A percentile compares a stretch with the other conserved stretches of the same genome.
phyloP scores from a whole-genome alignment of 345 rosid species.

The Pseudoturritis turrita region DNA sequence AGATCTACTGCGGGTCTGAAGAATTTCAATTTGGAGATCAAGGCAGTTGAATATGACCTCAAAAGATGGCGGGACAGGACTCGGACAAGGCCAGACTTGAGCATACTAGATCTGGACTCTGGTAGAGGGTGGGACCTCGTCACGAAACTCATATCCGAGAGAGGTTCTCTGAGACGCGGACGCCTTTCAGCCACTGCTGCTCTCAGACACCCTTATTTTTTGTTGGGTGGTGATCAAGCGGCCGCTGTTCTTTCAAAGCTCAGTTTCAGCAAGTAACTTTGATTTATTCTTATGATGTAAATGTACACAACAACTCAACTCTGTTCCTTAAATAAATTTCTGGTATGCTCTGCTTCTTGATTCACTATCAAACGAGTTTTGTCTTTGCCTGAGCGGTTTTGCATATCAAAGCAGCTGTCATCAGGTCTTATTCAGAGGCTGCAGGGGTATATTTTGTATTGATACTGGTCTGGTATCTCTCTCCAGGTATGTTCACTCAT shows the following conservation, averaged over 20 bases:
- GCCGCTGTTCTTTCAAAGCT: slow-evolving; percentile 82
- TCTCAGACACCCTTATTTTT: slow-evolving; percentile 88
- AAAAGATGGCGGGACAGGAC: slow-evolving; percentile 70
- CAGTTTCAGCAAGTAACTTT: slow-evolving; percentile 52
- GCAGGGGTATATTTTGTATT: slow-evolving; percentile 4
- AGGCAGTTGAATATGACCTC: slow-evolving; percentile 52
- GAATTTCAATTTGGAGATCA: slow-evolving; percentile 79
- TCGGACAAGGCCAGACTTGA: slow-evolving; percentile 69
- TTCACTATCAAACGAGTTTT: not conserved
- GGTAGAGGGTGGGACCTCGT: slow-evolving; percentile 99
- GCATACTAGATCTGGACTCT: slow-evolving; percentile 77
- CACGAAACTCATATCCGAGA: slow-evolving; percentile 71
- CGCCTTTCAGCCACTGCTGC: slow-evolving; percentile 93
- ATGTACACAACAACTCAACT: slow-evolving; percentile 9
- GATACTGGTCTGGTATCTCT: not conserved
- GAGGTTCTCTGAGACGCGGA: slow-evolving; percentile 73
- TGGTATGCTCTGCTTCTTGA: slow-evolving; percentile 8
- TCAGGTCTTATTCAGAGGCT: slow-evolving; percentile 6
- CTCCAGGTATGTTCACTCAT: slow-evolving; percentile 1
- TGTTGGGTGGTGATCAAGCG: slow-evolving; percentile 90
- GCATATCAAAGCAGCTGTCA: not conserved
- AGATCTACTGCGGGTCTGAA: slow-evolving; percentile 65
- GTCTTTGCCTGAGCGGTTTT: slow-evolving; percentile 12
- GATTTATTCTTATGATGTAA: not conserved
- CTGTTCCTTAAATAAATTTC: not conserved